Evolutionary conservation across 805 yeast species (phyloP).

Genomic region (Myxozyma nipponensis): DNA sequence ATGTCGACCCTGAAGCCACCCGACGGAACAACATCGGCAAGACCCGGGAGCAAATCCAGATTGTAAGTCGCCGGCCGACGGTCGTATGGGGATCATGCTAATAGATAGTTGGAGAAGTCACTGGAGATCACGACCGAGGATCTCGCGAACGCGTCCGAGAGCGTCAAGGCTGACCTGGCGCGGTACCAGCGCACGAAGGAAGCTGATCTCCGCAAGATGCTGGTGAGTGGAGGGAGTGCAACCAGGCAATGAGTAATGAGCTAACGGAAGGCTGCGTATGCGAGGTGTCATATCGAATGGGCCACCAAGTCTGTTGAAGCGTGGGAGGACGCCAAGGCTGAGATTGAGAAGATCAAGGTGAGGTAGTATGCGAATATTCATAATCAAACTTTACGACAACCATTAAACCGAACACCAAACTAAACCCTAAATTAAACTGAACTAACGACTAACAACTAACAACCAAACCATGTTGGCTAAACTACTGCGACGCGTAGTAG

Average conservation of each 20-base stretch:
- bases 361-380: neutral
- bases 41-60: constrained; percentile 44
- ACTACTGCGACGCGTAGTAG: neutral
- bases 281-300: constrained; percentile 59
- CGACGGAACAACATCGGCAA: constrained; percentile 50
- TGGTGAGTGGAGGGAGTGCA: constrained; percentile 29
- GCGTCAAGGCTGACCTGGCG: constrained; percentile 42
- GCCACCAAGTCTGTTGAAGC: constrained; percentile 61
- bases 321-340: constrained; percentile 57
- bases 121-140: constrained; percentile 53
- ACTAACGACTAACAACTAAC: too few species aligned
- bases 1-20: constrained; percentile 62
- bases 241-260: neutral
- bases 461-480: too few species aligned
- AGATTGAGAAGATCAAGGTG: constrained; percentile 28
- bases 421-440: neutral
- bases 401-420: neutral
- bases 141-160: constrained; percentile 46
- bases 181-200: constrained; percentile 50
- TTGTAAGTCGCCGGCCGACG: constrained; percentile 4
- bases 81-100: neutral
- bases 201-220: constrained; percentile 49
- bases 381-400: neutral
- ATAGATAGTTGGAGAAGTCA: constrained; percentile 41
- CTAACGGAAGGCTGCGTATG: constrained; percentile 41